A percentile compares a stretch with the other conserved stretches of the same genome.
Evolutionary conservation across 2,329 filamentous ascomycete genomes (phyloP).

Genomic region (Endocalyx cinctus): DNA sequence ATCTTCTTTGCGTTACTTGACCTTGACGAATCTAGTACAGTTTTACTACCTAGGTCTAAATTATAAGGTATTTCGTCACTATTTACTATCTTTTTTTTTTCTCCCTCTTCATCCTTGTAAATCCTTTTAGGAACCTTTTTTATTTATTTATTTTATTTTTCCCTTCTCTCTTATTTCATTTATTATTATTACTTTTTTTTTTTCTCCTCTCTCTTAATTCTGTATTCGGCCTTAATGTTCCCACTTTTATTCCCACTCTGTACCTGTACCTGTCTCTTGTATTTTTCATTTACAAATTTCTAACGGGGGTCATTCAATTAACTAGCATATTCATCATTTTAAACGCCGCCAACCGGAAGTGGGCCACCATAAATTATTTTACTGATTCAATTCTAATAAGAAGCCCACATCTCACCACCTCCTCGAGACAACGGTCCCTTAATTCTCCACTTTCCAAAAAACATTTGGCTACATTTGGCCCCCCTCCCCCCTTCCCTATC

Average conservation of each 20-base stretch:
- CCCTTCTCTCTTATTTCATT: neutral
- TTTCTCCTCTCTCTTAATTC: conserved; percentile 10
- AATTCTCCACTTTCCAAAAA: conserved; percentile 34
- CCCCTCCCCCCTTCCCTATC: no score
- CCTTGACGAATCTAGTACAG: no score
- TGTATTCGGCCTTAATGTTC: conserved; percentile 23
- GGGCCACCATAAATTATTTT: conserved; percentile 4
- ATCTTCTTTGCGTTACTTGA: conserved; percentile 16
- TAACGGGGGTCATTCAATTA: conserved; percentile 18
- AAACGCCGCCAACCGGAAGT: conserved; percentile 11
- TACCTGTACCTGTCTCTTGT: conserved; percentile 15
- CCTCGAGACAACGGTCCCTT: conserved; percentile 26
- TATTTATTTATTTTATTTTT: neutral
- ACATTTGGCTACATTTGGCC: no score
- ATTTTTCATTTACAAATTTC: conserved; percentile 22
- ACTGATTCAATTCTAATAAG: conserved; percentile 24
- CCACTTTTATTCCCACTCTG: conserved; percentile 23
- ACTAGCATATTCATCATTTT: conserved; percentile 1
- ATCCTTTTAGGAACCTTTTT: neutral
- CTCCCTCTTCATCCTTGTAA: no score
- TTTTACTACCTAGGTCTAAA: no score
- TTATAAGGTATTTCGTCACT: no score
- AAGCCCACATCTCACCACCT: conserved; percentile 27
- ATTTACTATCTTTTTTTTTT: neutral
- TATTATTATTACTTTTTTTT: neutral